These are phyloP conservation scores for Oryza punctata DNA, from an alignment of 176 grass and related monocot genomes.

Conservation along the genomic window DNA sequence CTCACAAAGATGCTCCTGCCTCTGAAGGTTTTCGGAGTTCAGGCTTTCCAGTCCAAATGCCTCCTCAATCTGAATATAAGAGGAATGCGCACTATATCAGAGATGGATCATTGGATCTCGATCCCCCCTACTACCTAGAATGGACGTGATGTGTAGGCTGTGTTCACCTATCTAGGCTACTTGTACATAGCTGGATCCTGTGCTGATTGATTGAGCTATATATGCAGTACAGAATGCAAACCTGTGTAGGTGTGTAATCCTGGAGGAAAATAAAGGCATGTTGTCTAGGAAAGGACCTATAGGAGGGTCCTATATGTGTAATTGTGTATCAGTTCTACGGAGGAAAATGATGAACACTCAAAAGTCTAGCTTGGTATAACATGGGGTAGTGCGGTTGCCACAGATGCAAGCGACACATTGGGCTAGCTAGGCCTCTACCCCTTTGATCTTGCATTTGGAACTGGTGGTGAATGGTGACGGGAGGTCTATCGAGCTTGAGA, in stretches of 20 bases:
- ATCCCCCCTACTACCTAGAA: slow-evolving; percentile 3
- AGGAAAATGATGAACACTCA: slow-evolving; percentile 21
- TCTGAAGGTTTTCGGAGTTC: slow-evolving; percentile 9
- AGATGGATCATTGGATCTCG: slow-evolving; percentile 16
- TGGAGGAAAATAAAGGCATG: slow-evolving; percentile 38
- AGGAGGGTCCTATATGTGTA: slow-evolving; percentile 11
- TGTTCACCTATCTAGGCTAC: slow-evolving; percentile 13
- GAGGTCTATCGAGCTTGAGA: slow-evolving; percentile 16
- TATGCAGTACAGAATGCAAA: slow-evolving; percentile 40
- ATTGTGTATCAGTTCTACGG: background rate
- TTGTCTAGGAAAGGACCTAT: slow-evolving; percentile 24
- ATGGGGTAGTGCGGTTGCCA: slow-evolving; percentile 26
- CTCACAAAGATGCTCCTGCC: slow-evolving; percentile 37
- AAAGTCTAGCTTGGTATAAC: slow-evolving; percentile 46
- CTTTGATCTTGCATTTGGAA: slow-evolving; percentile 37
- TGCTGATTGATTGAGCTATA: slow-evolving; percentile 38
- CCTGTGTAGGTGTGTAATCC: slow-evolving; percentile 17
- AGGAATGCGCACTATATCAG: slow-evolving; percentile 15
- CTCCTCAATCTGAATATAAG: slow-evolving; percentile 25
- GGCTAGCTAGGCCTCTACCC: slow-evolving; percentile 28
- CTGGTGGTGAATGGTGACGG: slow-evolving; percentile 21
- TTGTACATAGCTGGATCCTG: slow-evolving; percentile 19
- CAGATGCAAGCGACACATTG: slow-evolving; percentile 28
- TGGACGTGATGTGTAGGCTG: slow-evolving; percentile 27
- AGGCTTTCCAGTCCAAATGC: background rate